Evolutionary conservation across 495 filamentous ascomycete species (phyloP), one percentile per base, ranked within the genome.

Genomic region (Penicilliopsis zonata): DNA sequence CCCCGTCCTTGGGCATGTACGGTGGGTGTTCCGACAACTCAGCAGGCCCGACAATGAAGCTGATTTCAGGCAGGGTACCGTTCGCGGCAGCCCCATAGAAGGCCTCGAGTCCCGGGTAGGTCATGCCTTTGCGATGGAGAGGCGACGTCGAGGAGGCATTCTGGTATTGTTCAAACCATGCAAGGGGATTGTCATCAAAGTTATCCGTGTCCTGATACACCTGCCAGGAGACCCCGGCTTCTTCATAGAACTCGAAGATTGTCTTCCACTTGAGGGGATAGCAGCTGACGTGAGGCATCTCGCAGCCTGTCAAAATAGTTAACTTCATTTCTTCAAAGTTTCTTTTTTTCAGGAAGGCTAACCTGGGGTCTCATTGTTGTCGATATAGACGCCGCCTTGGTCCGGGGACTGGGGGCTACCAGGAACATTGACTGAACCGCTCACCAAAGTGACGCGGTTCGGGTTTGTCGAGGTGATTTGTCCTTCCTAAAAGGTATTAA

Each of bases 221-320:
- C 37, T 69, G 67, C 69, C 69, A 74, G 1, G 59, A 55, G 12
- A 69, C 59, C n/a, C 63, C 65, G 8, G 65, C 63, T 5, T 65
- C 52, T 43, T 71, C 49, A 39, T 70, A 70, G 35, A 56, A 52
- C 25, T 73, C 69, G 24, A 57, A 61, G 15, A 61, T 53, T 2
- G 69, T 73, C 42, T 66, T 67, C 69, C 69, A 73, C 16, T 59
- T 65, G 4, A 70, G 47, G 1, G 69, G 69, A 30, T 71, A 71
- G 44, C 69, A 73, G 43, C 63, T 69, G 28, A 65, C 56, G 10
- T 51, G 42, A 6, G 42, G 24, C 9, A 34, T 35, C 18, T 69
- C 64, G 32, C 67, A 71, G 13, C 67, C 66, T 56, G 18, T n/a
- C n/a, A n/a, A n/a, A n/a, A n/a, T n/a, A n/a, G n/a, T n/a, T n/a